Percentiles rank a stretch among this genome's conserved stretches.
Conservation (phyloP, 208 protist genomes). For the Leishmania arabica region DNA sequence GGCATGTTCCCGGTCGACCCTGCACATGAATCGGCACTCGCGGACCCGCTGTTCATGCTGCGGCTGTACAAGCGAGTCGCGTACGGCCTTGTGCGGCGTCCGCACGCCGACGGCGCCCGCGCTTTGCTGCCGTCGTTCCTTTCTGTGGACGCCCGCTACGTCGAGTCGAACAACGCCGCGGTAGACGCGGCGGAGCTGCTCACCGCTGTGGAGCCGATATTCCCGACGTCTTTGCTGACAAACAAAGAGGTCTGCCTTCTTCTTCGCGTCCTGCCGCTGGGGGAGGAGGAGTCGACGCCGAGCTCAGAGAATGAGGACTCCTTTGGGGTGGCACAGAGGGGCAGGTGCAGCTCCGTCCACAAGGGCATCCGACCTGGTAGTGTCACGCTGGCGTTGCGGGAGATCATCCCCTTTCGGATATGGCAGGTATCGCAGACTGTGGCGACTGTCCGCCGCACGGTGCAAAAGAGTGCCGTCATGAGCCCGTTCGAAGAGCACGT, state of each 20-base stretch:
- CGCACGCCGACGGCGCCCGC: constrained; percentile 4
- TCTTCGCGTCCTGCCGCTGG: constrained; percentile 43
- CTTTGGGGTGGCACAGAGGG: constrained; percentile 1
- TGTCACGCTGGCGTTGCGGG: constrained; percentile 29
- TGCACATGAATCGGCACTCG: constrained; percentile 7
- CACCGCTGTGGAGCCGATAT: constrained; percentile 42
- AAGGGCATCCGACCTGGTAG: constrained; percentile 25
- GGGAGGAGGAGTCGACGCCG: constrained; percentile 21
- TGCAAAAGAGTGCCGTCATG: constrained; percentile 36
- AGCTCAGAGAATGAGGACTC: neutral
- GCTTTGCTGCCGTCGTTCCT: constrained; percentile 24
- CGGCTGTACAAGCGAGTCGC: constrained; percentile 49
- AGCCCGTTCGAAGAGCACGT: constrained; percentile 45
- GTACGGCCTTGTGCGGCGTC: constrained; percentile 35
- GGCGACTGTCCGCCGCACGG: constrained; percentile 9
- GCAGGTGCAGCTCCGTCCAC: neutral
- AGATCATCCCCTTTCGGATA: constrained; percentile 28
- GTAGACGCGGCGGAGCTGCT: constrained; percentile 20
- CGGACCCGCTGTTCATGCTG: constrained; percentile 57
- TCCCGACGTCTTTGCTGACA: constrained; percentile 40
- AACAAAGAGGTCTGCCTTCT: constrained; percentile 60
- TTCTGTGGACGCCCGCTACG: constrained; percentile 29
- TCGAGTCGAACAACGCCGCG: constrained; percentile 6
- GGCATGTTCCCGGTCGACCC: constrained; percentile 9
- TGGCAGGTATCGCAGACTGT: constrained; percentile 30